Percentiles rank a stretch among this genome's conserved stretches.
These are phyloP conservation scores for Coemansia sp. DNA, from an alignment of 192 early-diverging fungal species.

Conservation along the genomic window DNA sequence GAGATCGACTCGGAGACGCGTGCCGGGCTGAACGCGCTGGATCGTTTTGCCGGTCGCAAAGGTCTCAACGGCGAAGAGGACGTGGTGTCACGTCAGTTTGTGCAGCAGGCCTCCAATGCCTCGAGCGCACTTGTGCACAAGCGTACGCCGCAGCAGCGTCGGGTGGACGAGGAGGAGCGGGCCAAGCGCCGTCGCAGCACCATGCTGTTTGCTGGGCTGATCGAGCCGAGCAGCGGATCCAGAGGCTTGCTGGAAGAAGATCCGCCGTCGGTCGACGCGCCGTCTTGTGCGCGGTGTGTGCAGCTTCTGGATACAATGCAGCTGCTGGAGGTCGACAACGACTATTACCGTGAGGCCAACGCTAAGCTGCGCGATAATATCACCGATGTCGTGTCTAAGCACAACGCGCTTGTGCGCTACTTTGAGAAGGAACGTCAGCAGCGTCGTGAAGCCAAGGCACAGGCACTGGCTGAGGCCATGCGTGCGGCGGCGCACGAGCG, in stretches of 20 bases:
- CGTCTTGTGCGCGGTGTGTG: slow-evolving; percentile 29
- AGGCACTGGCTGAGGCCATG: slow-evolving; percentile 24
- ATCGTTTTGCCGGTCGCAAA: neutral
- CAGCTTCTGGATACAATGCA: slow-evolving; percentile 43
- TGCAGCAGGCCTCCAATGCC: neutral
- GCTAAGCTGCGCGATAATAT: slow-evolving; percentile 40
- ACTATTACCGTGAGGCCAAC: slow-evolving; percentile 58
- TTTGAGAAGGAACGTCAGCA: slow-evolving; percentile 44
- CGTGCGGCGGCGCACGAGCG: slow-evolving; percentile 35
- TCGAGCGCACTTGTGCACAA: neutral
- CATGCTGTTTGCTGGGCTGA: slow-evolving; percentile 41
- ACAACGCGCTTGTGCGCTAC: slow-evolving; percentile 53
- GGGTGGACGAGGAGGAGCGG: slow-evolving; percentile 28
- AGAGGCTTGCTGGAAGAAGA: neutral
- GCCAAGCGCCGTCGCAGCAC: slow-evolving; percentile 39
- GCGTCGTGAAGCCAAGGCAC: slow-evolving; percentile 24
- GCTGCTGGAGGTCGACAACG: slow-evolving; percentile 48
- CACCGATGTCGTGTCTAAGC: slow-evolving; percentile 39
- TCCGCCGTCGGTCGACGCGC: neutral
- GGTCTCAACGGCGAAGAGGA: neutral
- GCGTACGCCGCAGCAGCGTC: slow-evolving; percentile 7
- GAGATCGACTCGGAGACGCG: slow-evolving; percentile 6
- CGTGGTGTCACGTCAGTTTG: neutral
- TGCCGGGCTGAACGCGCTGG: neutral
- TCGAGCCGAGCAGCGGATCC: slow-evolving; percentile 21